These are phyloP conservation scores for Euphorbia corollata DNA, from an alignment of 441 rosid genomes.

Conservation along the genomic window DNA sequence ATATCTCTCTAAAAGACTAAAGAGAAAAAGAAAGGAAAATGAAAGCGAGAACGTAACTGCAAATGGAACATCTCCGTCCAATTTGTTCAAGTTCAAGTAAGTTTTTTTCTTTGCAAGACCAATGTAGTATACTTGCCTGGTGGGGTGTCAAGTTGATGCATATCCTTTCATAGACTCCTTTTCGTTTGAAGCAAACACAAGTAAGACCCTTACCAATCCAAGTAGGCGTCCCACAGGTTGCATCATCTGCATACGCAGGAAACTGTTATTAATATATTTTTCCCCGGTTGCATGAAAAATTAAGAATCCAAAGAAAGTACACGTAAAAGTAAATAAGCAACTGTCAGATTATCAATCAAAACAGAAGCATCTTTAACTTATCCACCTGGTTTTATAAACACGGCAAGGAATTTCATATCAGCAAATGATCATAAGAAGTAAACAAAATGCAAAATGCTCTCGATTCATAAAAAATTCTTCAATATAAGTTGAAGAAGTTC, in stretches of 20 bases:
- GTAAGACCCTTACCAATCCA: conserved; percentile 82
- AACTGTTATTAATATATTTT: neutral
- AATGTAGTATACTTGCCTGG: conserved; percentile 45
- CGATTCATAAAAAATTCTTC: neutral
- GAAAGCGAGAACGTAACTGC: neutral
- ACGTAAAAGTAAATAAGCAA: neutral
- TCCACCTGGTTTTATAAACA: conserved; percentile 20
- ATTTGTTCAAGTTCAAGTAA: neutral
- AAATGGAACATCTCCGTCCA: neutral
- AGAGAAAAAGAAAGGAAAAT: neutral
- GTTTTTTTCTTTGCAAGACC: neutral
- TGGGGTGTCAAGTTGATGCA: conserved; percentile 65
- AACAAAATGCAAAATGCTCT: neutral
- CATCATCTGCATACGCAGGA: conserved; percentile 39
- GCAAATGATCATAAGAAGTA: neutral
- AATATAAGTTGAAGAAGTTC: conserved; percentile 2
- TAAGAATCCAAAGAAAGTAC: neutral
- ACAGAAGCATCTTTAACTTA: neutral
- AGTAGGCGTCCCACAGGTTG: conserved; percentile 50
- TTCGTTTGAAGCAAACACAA: conserved; percentile 84
- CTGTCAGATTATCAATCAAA: conserved; percentile 1
- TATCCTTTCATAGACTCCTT: conserved; percentile 61
- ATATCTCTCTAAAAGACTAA: neutral
- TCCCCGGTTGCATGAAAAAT: neutral
- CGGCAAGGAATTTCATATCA: conserved; percentile 23